Evolutionary conservation across 2,329 filamentous ascomycete species (phyloP).

Genomic region (Dichotomopilus funicola): DNA sequence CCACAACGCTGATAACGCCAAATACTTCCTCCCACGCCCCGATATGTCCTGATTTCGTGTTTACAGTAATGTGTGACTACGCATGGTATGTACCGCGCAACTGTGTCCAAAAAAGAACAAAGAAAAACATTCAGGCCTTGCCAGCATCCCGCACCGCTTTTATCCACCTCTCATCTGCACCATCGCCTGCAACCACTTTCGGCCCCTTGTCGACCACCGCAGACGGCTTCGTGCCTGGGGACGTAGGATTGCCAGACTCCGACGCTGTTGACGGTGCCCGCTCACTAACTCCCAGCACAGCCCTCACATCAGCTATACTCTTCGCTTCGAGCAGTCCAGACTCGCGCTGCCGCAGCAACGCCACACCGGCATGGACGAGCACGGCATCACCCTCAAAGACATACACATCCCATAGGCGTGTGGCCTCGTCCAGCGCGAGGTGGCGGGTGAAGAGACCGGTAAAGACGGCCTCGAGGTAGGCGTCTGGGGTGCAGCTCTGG

Average conservation of each 20-base stretch:
- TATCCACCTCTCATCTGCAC: slow-evolving; percentile 46
- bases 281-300: slow-evolving; percentile 30
- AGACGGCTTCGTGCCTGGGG: too few relatives aligned
- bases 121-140: slow-evolving; percentile 26
- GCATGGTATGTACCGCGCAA: too few relatives aligned
- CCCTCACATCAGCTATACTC: slow-evolving; percentile 38
- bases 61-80: too few relatives aligned
- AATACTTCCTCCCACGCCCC: too few relatives aligned
- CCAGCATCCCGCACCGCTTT: slow-evolving; percentile 34
- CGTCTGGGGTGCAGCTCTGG: slow-evolving; percentile 39
- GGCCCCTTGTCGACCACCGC: slow-evolving; percentile 18
- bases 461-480: slow-evolving; percentile 56
- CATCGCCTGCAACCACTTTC: slow-evolving; percentile 34
- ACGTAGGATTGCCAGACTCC: too few relatives aligned
- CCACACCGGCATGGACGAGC: slow-evolving; percentile 64
- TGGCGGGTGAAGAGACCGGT: slow-evolving; percentile 56
- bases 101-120: too few relatives aligned
- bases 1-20: too few relatives aligned
- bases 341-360: slow-evolving; percentile 51
- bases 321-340: slow-evolving; percentile 44
- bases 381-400: slow-evolving; percentile 74
- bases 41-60: too few relatives aligned
- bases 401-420: slow-evolving; percentile 73
- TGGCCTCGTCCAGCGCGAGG: slow-evolving; percentile 62
- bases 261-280: too few relatives aligned